Evolutionary conservation across 345 rosid genomes (phyloP).

Genomic region (Hibiscus mutabilis): DNA sequence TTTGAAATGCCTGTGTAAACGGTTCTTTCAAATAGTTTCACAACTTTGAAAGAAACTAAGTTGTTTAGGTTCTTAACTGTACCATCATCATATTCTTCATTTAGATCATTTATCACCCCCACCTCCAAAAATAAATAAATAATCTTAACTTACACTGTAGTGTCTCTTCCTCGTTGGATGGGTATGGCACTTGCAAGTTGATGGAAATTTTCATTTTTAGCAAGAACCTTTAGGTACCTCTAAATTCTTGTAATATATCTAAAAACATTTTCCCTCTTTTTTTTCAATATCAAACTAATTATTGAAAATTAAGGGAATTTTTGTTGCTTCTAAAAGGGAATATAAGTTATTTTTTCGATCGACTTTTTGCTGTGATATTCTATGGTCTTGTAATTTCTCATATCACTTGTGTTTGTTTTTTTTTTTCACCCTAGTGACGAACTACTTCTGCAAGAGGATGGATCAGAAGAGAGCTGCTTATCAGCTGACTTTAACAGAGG

Average conservation of each 20-base stretch:
- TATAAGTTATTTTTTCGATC: too few species aligned
- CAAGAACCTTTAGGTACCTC: neutral
- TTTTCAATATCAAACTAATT: neutral
- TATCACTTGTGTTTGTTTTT: neutral
- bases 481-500: conserved; percentile 56
- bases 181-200: neutral
- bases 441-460: conserved; percentile 82
- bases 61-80: neutral
- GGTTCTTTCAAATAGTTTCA: neutral
- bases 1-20: neutral
- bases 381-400: too few species aligned
- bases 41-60: neutral
- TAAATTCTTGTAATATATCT: neutral
- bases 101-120: neutral
- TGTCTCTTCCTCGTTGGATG: neutral
- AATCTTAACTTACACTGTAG: neutral
- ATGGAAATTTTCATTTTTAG: neutral
- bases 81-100: neutral
- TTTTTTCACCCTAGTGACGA: conserved; percentile 61
- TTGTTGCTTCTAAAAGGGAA: neutral
- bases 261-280: neutral
- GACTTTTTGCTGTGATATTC: too few species aligned
- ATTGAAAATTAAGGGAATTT: neutral
- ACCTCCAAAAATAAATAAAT: neutral
- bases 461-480: conserved; percentile 45